Conservation (phyloP, 164 flowering plant species). For the Dillenia turbinata region DNA sequence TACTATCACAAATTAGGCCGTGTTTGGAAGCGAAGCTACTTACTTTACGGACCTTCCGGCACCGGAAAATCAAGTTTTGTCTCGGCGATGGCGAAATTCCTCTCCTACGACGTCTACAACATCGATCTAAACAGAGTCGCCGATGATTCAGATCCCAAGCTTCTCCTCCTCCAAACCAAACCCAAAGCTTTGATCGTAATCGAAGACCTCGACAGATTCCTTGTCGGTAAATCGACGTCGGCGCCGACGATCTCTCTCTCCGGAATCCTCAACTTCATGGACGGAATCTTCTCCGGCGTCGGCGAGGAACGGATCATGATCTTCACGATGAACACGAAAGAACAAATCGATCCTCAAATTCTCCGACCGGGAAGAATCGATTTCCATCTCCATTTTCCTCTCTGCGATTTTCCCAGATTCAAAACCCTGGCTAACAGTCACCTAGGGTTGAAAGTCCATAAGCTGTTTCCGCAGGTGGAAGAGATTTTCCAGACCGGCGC, state of each 20-base stretch:
- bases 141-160: slow-evolving; percentile 57
- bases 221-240: slow-evolving; percentile 28
- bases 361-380: slow-evolving; percentile 84
- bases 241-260: slow-evolving; percentile 30
- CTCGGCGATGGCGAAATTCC: slow-evolving; percentile 72
- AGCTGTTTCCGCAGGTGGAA: slow-evolving; percentile 74
- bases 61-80: slow-evolving; percentile 81
- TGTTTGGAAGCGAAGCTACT: slow-evolving; percentile 81
- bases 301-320: slow-evolving; percentile 81
- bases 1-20: slow-evolving; percentile 77
- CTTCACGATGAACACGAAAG: slow-evolving; percentile 61
- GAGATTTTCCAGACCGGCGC: slow-evolving; percentile 62
- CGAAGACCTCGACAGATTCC: slow-evolving; percentile 65
- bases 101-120: slow-evolving; percentile 68
- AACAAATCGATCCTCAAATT: slow-evolving; percentile 47
- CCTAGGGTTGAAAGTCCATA: slow-evolving; percentile 84
- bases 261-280: slow-evolving; percentile 71
- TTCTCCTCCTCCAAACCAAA: slow-evolving; percentile 50
- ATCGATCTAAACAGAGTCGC: slow-evolving; percentile 44
- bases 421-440: slow-evolving; percentile 61
- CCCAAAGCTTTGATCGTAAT: slow-evolving; percentile 54
- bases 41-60: slow-evolving; percentile 72
- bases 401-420: slow-evolving; percentile 67
- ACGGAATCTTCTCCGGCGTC: slow-evolving; percentile 71
- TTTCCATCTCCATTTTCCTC: slow-evolving; percentile 69